phyloP scores from a whole-genome alignment of 495 filamentous ascomycete species.

The Ramalina peruviana region DNA sequence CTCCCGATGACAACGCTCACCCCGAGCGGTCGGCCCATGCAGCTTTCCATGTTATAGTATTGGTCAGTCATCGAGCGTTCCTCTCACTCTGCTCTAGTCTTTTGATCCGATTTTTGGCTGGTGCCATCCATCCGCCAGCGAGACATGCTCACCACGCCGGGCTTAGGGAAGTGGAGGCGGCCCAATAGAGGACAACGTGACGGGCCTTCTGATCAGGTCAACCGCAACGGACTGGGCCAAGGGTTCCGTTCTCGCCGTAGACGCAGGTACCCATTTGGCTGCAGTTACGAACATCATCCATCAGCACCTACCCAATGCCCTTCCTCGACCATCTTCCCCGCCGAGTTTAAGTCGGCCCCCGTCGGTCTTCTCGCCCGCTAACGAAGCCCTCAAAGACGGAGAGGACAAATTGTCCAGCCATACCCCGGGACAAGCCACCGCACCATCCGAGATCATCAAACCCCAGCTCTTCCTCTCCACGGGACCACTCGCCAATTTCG shows the following conservation, averaged over 20 bases:
- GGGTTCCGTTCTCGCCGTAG: slow-evolving; percentile 73
- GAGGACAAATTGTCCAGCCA: neutral
- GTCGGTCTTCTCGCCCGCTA: slow-evolving; percentile 3
- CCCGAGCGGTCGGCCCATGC: slow-evolving; percentile 19
- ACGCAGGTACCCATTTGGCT: slow-evolving; percentile 80
- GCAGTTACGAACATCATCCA: slow-evolving; percentile 65
- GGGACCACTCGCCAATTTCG: slow-evolving; percentile 65
- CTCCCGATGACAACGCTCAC: slow-evolving; percentile 12
- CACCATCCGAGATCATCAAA: slow-evolving; percentile 11
- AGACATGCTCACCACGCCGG: slow-evolving; percentile 14
- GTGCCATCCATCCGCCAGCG: neutral
- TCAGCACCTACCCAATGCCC: slow-evolving; percentile 26
- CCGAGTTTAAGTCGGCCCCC: neutral
- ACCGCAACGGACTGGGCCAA: slow-evolving; percentile 61
- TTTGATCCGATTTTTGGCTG: neutral
- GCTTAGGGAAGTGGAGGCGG: slow-evolving; percentile 78
- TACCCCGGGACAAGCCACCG: neutral
- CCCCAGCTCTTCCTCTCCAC: slow-evolving; percentile 9
- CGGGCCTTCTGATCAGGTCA: slow-evolving; percentile 77
- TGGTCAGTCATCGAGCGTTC: slow-evolving; percentile 42
- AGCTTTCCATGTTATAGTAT: slow-evolving; percentile 64
- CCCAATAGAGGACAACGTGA: slow-evolving; percentile 77
- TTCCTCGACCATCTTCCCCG: neutral
- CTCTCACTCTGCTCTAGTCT: neutral
- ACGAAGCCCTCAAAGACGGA: neutral